phyloP scores from a whole-genome alignment of 306 rosid species.

The Corylus americana region DNA sequence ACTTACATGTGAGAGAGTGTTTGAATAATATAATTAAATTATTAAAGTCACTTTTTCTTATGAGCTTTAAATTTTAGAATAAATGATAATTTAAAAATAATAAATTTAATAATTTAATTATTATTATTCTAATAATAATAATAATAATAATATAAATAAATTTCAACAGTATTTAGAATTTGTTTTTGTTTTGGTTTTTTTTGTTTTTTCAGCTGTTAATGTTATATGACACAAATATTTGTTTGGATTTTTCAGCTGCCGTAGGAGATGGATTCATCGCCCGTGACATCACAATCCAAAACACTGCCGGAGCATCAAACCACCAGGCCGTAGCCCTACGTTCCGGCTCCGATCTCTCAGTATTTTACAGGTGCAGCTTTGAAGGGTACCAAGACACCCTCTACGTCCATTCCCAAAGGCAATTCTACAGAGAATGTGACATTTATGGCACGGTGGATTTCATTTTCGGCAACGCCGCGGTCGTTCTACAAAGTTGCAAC shows the following conservation, averaged over 20 bases:
- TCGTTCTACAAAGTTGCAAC: conserved; percentile 68
- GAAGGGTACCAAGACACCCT: conserved; percentile 88
- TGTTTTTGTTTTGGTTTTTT: no score
- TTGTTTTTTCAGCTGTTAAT: no score
- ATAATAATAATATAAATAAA: no score
- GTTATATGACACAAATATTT: no score
- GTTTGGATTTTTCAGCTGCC: conserved; percentile 45
- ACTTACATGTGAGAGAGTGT: no score
- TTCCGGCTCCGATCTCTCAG: conserved; percentile 79
- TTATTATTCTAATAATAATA: no score
- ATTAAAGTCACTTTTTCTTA: no score
- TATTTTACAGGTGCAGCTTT: conserved; percentile 63
- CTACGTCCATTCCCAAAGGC: conserved; percentile 65
- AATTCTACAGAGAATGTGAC: conserved; percentile 73
- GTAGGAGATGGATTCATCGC: conserved; percentile 75
- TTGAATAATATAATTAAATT: no score
- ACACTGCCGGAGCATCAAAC: conserved; percentile 76
- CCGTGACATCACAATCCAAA: conserved; percentile 69
- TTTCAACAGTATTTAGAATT: no score
- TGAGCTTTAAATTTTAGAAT: no score
- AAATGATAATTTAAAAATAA: no score
- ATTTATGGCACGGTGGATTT: conserved; percentile 85
- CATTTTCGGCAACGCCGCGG: conserved; percentile 80
- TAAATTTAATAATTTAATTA: no score
- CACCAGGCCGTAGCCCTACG: conserved; percentile 88